Evolutionary conservation across 148 eudicot species (phyloP), one percentile per base, ranked within the genome.

Genomic region (Cornus controversa): DNA sequence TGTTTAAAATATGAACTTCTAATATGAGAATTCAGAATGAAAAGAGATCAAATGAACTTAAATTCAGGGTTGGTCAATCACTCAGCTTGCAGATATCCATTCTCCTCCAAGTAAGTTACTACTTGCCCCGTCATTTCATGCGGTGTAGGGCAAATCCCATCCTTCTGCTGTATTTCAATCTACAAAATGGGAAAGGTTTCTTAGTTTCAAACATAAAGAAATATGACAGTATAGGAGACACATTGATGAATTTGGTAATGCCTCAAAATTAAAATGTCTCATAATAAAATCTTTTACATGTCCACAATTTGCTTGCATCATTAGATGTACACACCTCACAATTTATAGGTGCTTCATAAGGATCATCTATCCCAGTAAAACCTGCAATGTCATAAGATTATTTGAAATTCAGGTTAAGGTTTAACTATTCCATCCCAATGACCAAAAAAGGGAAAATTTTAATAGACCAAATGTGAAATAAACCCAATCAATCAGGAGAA

Each of bases 281-380:
- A 36, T 31, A n/a, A n/a, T n/a, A n/a, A n/a, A n/a, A n/a, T n/a
- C n/a, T n/a, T n/a, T n/a, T n/a, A n/a, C n/a, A n/a, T n/a, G n/a
- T n/a, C n/a, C 34, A 63, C n/a, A 63, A 45, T 5, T 25, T 27
- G 9, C 3, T 26, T 14, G n/a, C 23, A 40, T 10, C 69, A 67
- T 14, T 10, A 29, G 37, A n/a, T 34, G 4, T 22, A 80, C 86
- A 79, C 62, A 94, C 98, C 98, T 94, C 98, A 67, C 91, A 94
- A 26, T 91, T 83, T 76, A 86, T 31, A 63, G 98, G 98, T 60
- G 91, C 90, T 78, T 94, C 98, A 74, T 92, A 94, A 60, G 98
- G 98, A 88, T 94, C 98, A 74, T 94, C 97, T 29, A 94, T 91
- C 62, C 98, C 98, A 73, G 98, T 94, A 87, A 94, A 94, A 77